These are phyloP conservation scores for Rubus idaeus DNA, from an alignment of 306 rosid species.

Conservation along the genomic window DNA sequence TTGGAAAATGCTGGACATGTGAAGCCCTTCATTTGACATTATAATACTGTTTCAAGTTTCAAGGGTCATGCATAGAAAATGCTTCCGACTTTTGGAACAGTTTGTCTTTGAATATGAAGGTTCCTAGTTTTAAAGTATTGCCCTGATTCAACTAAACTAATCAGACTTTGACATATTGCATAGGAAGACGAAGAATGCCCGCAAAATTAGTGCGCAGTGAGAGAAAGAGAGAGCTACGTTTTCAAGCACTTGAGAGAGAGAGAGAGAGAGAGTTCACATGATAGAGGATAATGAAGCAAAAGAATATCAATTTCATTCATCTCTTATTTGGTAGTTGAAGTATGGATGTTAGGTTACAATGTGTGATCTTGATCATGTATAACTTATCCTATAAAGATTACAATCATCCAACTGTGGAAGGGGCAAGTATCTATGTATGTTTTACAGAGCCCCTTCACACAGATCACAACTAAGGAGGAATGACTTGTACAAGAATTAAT, in stretches of 20 bases:
- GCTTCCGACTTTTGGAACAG: not conserved
- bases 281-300: slow-evolving; percentile 9
- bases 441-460: slow-evolving; percentile 40
- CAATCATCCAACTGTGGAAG: slow-evolving; percentile 34
- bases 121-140: slow-evolving; percentile 3
- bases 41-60: not conserved
- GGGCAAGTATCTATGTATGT: slow-evolving; percentile 23
- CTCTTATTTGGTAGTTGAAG: slow-evolving; percentile 28
- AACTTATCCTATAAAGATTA: slow-evolving; percentile 28
- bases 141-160: slow-evolving; percentile 3
- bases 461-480: slow-evolving; percentile 26
- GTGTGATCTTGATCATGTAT: slow-evolving; percentile 19
- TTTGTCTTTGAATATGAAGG: not conserved
- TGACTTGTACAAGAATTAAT: slow-evolving; percentile 17
- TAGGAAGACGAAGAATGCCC: not conserved
- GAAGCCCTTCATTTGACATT: not conserved
- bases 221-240: not conserved
- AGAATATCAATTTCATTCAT: slow-evolving; percentile 27
- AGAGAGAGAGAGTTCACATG: not conserved
- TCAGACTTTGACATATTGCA: not conserved
- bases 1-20: not conserved
- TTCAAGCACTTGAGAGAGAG: not conserved
- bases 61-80: not conserved
- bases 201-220: not conserved
- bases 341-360: slow-evolving; percentile 25